Percentiles rank a stretch among this genome's conserved stretches.
Conservation (phyloP, 352 stramenopile species). For the Pythium phragmitis region DNA sequence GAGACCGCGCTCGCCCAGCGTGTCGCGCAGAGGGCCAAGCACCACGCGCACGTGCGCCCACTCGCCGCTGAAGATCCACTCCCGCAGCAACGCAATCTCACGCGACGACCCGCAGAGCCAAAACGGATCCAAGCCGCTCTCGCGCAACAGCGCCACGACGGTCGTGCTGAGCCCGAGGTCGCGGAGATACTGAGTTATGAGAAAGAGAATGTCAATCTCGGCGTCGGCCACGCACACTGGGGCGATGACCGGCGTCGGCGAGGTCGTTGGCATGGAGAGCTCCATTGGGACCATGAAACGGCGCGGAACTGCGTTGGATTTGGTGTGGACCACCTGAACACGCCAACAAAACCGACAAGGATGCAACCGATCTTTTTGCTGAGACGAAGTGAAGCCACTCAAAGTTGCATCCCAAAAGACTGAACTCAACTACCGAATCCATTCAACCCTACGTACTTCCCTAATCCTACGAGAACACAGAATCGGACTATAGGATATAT, state of each 20-base stretch:
- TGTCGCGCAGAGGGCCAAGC: conserved; percentile 35
- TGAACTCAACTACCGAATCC: too few species aligned
- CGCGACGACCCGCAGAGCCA: conserved; percentile 55
- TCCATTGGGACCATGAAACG: conserved; percentile 1
- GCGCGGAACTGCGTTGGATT: background rate
- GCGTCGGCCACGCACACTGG: conserved; percentile 9
- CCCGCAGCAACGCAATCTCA: conserved; percentile 50
- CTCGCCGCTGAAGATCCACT: conserved; percentile 54
- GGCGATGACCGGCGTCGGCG: background rate
- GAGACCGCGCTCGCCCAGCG: conserved; percentile 24
- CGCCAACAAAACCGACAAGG: background rate
- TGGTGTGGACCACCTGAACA: conserved; percentile 9
- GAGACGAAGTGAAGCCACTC: background rate
- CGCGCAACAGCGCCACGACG: conserved; percentile 46
- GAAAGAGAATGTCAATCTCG: conserved; percentile 45
- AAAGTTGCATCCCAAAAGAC: too few species aligned
- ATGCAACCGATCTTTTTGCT: background rate
- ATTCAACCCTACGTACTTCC: too few species aligned
- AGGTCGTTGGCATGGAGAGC: background rate
- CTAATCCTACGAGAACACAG: too few species aligned
- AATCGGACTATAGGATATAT: too few species aligned
- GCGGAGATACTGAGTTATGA: conserved; percentile 51
- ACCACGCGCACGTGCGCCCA: conserved; percentile 36
- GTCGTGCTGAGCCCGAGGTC: conserved; percentile 34
- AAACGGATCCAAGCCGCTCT: conserved; percentile 51